These are phyloP conservation scores for Drechslerella coelobrocha DNA, from an alignment of 2,329 filamentous ascomycete genomes.

Conservation along the genomic window DNA sequence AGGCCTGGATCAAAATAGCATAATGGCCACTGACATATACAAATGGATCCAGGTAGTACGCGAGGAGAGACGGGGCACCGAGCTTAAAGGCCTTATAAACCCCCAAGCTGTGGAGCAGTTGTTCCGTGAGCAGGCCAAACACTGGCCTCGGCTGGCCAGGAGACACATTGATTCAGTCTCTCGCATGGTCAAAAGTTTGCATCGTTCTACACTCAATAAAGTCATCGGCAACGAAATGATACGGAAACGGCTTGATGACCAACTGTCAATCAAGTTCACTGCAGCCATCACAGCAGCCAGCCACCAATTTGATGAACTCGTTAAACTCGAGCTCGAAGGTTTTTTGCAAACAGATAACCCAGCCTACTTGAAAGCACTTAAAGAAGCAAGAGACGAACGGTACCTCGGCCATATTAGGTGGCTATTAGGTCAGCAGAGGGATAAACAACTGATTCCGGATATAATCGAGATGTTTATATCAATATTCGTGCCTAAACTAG, in stretches of 20 bases:
- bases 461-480: too few relatives aligned
- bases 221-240: conserved; percentile 62
- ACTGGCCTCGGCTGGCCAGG: conserved; percentile 63
- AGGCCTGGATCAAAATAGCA: neutral
- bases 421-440: too few relatives aligned
- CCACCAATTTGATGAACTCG: conserved; percentile 62
- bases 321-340: conserved; percentile 63
- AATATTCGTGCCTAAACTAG: too few relatives aligned
- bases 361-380: conserved; percentile 62
- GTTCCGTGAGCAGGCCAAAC: conserved; percentile 65
- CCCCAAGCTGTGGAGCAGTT: conserved; percentile 58
- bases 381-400: conserved; percentile 54
- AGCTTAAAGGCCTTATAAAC: conserved; percentile 63
- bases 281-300: conserved; percentile 62
- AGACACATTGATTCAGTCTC: conserved; percentile 60
- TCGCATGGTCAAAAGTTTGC: conserved; percentile 56
- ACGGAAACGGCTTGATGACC: conserved; percentile 59
- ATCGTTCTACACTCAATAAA: conserved; percentile 59
- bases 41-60: conserved; percentile 61
- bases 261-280: conserved; percentile 61
- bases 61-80: conserved; percentile 62
- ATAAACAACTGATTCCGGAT: too few relatives aligned
- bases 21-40: conserved; percentile 58
- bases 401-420: neutral
- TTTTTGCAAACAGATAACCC: conserved; percentile 64